These are phyloP conservation scores for Salix viminalis DNA, from an alignment of 345 rosid species.

Conservation along the genomic window DNA sequence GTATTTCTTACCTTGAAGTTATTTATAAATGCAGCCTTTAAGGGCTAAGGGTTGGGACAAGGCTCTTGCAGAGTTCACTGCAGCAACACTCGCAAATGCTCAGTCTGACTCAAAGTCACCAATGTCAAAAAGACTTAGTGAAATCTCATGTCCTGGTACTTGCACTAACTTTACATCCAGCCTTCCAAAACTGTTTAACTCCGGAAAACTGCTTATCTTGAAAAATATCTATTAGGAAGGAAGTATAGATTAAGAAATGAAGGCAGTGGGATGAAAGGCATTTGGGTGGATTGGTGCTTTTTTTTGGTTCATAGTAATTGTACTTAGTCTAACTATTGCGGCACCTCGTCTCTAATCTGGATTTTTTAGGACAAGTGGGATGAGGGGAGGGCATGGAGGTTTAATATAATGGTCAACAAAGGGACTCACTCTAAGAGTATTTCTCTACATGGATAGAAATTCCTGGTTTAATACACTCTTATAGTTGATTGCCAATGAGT, in stretches of 20 bases:
- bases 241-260: background rate
- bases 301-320: background rate
- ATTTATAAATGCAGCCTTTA: conserved; percentile 51
- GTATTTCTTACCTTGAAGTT: background rate
- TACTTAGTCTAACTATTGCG: background rate
- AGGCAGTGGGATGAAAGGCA: background rate
- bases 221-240: background rate
- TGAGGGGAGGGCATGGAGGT: background rate
- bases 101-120: conserved; percentile 46
- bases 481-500: background rate
- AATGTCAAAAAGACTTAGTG: conserved; percentile 46
- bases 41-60: conserved; percentile 71
- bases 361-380: background rate
- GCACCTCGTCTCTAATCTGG: background rate
- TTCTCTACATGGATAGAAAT: background rate
- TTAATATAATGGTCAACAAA: background rate
- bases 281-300: background rate
- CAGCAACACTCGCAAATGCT: conserved; percentile 46
- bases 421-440: background rate
- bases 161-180: background rate
- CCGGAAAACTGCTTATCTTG: background rate
- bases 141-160: conserved; percentile 73
- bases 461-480: background rate
- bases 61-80: conserved; percentile 72
- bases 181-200: background rate